phyloP scores from a whole-genome alignment of 2,329 filamentous ascomycete species.

The Coniochaeta sp. region DNA sequence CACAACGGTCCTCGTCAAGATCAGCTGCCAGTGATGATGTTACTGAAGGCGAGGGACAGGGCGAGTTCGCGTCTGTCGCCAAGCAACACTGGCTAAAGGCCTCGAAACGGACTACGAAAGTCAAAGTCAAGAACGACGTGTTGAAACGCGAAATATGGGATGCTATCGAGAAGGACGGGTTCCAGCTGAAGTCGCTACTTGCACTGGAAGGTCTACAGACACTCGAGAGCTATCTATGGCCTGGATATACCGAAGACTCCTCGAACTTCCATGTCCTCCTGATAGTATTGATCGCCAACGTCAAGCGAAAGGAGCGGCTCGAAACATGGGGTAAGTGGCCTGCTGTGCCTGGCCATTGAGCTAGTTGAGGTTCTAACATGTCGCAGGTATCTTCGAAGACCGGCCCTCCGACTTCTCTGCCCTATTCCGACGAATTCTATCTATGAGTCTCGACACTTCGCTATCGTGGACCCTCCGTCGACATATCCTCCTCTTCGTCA shows the following conservation, averaged over 20 bases:
- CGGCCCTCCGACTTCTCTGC: constrained; percentile 76
- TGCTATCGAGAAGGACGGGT: constrained; percentile 72
- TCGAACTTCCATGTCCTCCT: constrained; percentile 90
- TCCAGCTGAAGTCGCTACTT: constrained; percentile 69
- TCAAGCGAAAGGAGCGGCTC: constrained; percentile 81
- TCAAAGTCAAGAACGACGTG: constrained; percentile 75
- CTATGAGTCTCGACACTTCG: constrained; percentile 71
- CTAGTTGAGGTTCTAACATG: constrained; percentile 3
- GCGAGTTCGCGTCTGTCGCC: constrained; percentile 68
- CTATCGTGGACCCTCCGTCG: constrained; percentile 62
- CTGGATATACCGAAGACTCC: constrained; percentile 78
- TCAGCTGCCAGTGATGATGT: constrained; percentile 54
- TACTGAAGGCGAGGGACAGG: constrained; percentile 54
- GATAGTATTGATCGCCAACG: constrained; percentile 76
- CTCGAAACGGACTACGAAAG: constrained; percentile 52
- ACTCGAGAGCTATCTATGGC: constrained; percentile 92
- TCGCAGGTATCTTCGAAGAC: constrained; percentile 64
- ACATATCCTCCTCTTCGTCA: constrained; percentile 80
- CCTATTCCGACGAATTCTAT: constrained; percentile 83
- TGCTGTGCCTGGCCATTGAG: neutral
- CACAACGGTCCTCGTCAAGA: constrained; percentile 37
- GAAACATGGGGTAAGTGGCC: constrained; percentile 76
- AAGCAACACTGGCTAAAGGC: constrained; percentile 76
- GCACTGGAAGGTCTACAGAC: constrained; percentile 86
- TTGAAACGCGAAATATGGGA: constrained; percentile 89